A percentile compares a stretch with the other conserved stretches of the same genome.
These are phyloP conservation scores for Elsinoe ampelina DNA, from an alignment of 2,329 filamentous ascomycete species.

Conservation along the genomic window DNA sequence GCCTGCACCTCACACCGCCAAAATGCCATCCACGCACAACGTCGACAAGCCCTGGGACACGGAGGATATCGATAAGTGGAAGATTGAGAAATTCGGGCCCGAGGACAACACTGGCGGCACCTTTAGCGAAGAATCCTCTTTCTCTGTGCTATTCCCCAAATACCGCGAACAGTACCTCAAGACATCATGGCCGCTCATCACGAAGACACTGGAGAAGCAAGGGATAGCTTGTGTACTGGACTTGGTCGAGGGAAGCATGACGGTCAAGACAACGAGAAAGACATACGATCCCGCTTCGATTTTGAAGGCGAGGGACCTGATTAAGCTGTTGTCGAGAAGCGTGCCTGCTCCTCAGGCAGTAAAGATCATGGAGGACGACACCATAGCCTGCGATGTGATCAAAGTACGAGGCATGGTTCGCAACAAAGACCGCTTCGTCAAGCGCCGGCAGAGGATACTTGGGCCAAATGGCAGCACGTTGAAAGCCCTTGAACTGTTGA, in stretches of 20 bases:
- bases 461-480: conserved; percentile 86
- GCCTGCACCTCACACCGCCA: conserved; percentile 18
- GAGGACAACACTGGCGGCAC: conserved; percentile 78
- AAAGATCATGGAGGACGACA: conserved; percentile 83
- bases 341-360: conserved; percentile 89
- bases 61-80: conserved; percentile 96
- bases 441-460: conserved; percentile 83
- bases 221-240: conserved; percentile 89
- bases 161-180: conserved; percentile 92
- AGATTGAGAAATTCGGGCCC: conserved; percentile 74
- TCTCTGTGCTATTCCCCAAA: conserved; percentile 77
- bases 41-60: conserved; percentile 92
- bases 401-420: conserved; percentile 85
- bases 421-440: conserved; percentile 93
- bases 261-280: conserved; percentile 85
- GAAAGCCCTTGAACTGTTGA: conserved; percentile 88
- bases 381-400: conserved; percentile 82
- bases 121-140: conserved; percentile 88
- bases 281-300: conserved; percentile 89
- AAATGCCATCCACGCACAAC: conserved; percentile 82
- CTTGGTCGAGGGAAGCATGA: conserved; percentile 92
- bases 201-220: conserved; percentile 72
- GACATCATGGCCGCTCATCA: conserved; percentile 87
- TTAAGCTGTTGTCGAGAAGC: conserved; percentile 82
- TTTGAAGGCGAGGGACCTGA: conserved; percentile 84